Percentiles rank a stretch among this genome's conserved stretches.
These are phyloP conservation scores for Aurinia saxatilis DNA, from an alignment of 345 rosid species.

Conservation along the genomic window DNA sequence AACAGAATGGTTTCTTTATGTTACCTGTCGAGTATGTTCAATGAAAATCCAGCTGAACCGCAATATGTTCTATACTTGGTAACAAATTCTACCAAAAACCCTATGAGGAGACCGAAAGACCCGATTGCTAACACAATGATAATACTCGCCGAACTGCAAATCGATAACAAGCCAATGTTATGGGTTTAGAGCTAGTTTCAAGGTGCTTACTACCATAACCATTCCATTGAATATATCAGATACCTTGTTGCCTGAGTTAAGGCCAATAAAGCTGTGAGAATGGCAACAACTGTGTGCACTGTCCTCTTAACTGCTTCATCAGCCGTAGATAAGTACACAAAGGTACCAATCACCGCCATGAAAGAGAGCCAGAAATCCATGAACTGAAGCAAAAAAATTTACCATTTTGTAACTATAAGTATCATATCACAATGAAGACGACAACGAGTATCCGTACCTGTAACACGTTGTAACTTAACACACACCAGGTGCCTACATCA, in stretches of 20 bases:
- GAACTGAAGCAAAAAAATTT: slow-evolving; percentile 51
- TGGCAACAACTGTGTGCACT: slow-evolving; percentile 73
- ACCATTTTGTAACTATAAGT: slow-evolving; percentile 5
- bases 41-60: slow-evolving; percentile 37
- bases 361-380: slow-evolving; percentile 99
- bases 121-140: slow-evolving; percentile 85
- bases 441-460: slow-evolving; percentile 50
- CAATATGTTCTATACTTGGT: slow-evolving; percentile 54
- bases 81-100: slow-evolving; percentile 65
- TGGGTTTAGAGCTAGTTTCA: neutral
- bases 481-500: slow-evolving; percentile 94
- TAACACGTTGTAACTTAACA: slow-evolving; percentile 56
- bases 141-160: slow-evolving; percentile 69
- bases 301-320: slow-evolving; percentile 72
- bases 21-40: slow-evolving; percentile 49
- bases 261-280: slow-evolving; percentile 87
- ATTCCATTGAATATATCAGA: neutral
- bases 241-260: slow-evolving; percentile 95
- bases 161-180: neutral
- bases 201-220: slow-evolving; percentile 1
- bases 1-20: slow-evolving; percentile 9
- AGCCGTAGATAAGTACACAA: slow-evolving; percentile 64
- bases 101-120: slow-evolving; percentile 61
- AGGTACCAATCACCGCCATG: slow-evolving; percentile 94
- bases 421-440: slow-evolving; percentile 18